phyloP scores from a whole-genome alignment of 2,329 filamentous ascomycete species.

The Dendryphion nanum region DNA sequence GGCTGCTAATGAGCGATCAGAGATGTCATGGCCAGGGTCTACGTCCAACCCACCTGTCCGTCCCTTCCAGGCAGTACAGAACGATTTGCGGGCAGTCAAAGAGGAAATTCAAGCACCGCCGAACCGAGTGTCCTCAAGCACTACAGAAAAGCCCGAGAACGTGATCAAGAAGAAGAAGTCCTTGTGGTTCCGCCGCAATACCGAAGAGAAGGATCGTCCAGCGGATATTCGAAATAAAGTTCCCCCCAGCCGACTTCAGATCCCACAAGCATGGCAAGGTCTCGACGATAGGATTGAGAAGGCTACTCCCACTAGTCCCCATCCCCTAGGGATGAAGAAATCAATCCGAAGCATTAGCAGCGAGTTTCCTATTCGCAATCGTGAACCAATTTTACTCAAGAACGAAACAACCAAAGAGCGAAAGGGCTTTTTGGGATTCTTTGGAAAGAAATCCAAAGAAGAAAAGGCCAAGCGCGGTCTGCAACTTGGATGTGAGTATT shows the following conservation, averaged over 20 bases:
- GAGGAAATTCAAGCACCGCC: neutral
- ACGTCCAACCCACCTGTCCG: conserved; percentile 7
- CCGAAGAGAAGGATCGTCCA: conserved; percentile 33
- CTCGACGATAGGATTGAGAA: conserved; percentile 36
- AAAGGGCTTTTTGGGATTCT: conserved; percentile 52
- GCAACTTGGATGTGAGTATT: conserved; percentile 39
- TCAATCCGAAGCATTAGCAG: conserved; percentile 32
- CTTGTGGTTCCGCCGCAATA: conserved; percentile 45
- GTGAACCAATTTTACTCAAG: conserved; percentile 30
- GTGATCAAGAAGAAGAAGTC: conserved; percentile 45
- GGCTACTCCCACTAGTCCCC: conserved; percentile 5
- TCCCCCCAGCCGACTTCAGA: conserved; percentile 24
- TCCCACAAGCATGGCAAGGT: conserved; percentile 36
- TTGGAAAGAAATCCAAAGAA: conserved; percentile 50
- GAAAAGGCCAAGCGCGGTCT: conserved; percentile 35
- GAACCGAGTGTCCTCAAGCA: conserved; percentile 10
- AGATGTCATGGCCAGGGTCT: conserved; percentile 15
- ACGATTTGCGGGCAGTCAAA: conserved; percentile 9
- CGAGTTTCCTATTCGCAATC: conserved; percentile 45
- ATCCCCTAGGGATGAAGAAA: too few species aligned
- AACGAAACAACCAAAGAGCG: conserved; percentile 34
- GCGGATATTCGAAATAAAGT: conserved; percentile 27
- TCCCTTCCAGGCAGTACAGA: conserved; percentile 20
- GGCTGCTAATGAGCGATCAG: conserved; percentile 10
- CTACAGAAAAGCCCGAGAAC: conserved; percentile 19